These are phyloP conservation scores for Peterozyma toletana DNA, from an alignment of 805 yeast genomes.

Conservation along the genomic window DNA sequence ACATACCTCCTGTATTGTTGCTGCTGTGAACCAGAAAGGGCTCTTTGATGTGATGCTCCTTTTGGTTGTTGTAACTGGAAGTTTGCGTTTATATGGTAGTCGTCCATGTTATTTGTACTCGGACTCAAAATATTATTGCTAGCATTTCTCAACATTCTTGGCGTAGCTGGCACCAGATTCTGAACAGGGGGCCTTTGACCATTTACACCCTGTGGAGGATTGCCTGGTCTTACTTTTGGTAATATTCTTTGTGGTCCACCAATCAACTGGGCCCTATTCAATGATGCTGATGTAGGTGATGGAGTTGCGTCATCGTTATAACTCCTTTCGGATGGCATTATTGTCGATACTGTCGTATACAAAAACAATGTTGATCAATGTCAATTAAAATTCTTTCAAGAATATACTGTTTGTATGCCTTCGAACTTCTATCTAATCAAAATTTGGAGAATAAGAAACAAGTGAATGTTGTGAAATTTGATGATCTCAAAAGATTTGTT, in stretches of 20 bases:
- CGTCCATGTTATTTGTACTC: constrained; percentile 7
- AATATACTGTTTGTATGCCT: too few species aligned
- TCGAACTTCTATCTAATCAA: too few species aligned
- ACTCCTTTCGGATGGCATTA: background rate
- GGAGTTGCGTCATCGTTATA: background rate
- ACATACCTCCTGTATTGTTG: constrained; percentile 4
- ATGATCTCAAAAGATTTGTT: too few species aligned
- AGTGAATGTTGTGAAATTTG: too few species aligned
- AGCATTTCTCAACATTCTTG: constrained; percentile 58
- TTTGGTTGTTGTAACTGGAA: constrained; percentile 6
- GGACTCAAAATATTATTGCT: constrained; percentile 26
- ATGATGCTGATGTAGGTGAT: background rate
- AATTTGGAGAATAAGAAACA: too few species aligned
- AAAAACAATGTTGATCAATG: too few species aligned
- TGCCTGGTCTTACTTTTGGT: background rate
- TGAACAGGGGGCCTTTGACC: constrained; percentile 8
- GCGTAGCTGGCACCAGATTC: constrained; percentile 54
- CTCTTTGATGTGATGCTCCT: constrained; percentile 12
- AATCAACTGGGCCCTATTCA: too few species aligned
- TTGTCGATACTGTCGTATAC: too few species aligned
- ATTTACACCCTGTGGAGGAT: background rate
- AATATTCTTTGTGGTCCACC: background rate
- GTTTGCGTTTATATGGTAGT: constrained; percentile 7
- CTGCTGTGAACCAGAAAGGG: constrained; percentile 6
- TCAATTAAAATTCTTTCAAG: too few species aligned